A percentile compares a stretch with the other conserved stretches of the same genome.
phyloP scores from a whole-genome alignment of 2,329 filamentous ascomycete genomes.

The Plectosphaerella plurivora region DNA sequence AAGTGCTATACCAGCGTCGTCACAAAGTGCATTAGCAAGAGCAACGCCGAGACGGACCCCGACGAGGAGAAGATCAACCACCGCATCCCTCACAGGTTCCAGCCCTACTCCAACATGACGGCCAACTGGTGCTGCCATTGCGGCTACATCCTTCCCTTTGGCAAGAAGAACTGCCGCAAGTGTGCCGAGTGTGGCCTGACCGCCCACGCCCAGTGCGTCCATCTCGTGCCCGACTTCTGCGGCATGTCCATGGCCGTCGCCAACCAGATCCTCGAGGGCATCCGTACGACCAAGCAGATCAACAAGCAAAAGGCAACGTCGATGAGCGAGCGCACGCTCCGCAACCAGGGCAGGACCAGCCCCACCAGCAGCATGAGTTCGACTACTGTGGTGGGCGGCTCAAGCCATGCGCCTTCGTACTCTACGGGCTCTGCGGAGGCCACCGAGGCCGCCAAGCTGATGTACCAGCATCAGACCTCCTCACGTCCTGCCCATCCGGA shows the following conservation, averaged over 20 bases:
- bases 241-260: conserved; percentile 98
- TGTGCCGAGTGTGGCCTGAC: conserved; percentile 92
- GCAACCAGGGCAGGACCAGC: conserved; percentile 42
- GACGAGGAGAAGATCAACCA: conserved; percentile 99
- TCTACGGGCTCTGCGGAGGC: conserved; percentile 39
- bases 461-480: conserved; percentile 51
- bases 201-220: conserved; percentile 84
- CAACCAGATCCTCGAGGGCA: conserved; percentile 86
- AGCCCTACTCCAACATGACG: conserved; percentile 93
- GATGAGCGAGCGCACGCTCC: conserved; percentile 64
- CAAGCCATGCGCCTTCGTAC: conserved; percentile 16
- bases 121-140: conserved; percentile 99
- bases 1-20: conserved; percentile 97
- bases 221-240: conserved; percentile 97
- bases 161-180: conserved; percentile 90
- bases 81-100: conserved; percentile 94
- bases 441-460: conserved; percentile 59
- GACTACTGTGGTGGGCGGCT: conserved; percentile 10
- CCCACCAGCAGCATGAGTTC: conserved; percentile 32
- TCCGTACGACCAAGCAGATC: conserved; percentile 73
- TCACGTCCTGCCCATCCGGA: conserved; percentile 48
- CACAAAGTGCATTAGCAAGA: conserved; percentile 99
- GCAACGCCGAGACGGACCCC: conserved; percentile 95
- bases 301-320: conserved; percentile 52
- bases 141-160: conserved; percentile 90